Conservation (phyloP, 2,329 filamentous ascomycete species). For the Epichloe coenophiala region DNA sequence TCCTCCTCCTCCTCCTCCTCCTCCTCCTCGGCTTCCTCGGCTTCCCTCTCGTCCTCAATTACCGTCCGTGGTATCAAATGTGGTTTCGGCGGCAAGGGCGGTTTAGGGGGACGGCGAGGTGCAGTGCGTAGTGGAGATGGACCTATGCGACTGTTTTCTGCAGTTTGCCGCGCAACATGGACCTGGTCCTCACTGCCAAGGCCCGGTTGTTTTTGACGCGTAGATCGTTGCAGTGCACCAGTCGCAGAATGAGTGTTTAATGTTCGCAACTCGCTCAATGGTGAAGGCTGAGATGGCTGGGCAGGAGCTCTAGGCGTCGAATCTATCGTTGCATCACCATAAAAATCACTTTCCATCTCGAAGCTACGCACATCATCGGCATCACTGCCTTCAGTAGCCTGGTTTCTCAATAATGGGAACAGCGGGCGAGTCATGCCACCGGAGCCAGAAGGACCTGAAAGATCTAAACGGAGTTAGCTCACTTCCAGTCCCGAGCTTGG, state of each 20-base stretch:
- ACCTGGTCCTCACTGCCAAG: background rate
- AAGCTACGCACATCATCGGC: conserved; percentile 22
- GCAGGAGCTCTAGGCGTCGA: conserved; percentile 12
- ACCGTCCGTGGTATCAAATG: background rate
- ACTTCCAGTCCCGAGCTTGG: background rate
- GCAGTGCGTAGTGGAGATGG: conserved; percentile 3
- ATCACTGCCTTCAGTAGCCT: conserved; percentile 12
- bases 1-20: background rate
- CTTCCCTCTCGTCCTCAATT: background rate
- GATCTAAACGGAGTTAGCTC: conserved; percentile 1
- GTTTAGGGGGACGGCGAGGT: conserved; percentile 1
- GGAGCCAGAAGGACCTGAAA: background rate
- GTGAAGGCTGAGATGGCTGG: background rate
- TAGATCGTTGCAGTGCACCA: background rate
- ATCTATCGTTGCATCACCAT: conserved; percentile 23
- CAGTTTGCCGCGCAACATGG: background rate
- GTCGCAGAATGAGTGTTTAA: background rate
- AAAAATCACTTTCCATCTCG: conserved; percentile 22
- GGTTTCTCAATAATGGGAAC: background rate
- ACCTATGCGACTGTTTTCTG: background rate
- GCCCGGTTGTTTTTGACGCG: background rate
- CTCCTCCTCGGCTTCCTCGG: background rate
- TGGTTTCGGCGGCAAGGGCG: background rate
- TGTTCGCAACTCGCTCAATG: background rate
- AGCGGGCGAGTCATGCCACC: background rate